phyloP scores from a whole-genome alignment of 1,139 yeast genomes.

The Kurtzmaniella quercitrusa region DNA sequence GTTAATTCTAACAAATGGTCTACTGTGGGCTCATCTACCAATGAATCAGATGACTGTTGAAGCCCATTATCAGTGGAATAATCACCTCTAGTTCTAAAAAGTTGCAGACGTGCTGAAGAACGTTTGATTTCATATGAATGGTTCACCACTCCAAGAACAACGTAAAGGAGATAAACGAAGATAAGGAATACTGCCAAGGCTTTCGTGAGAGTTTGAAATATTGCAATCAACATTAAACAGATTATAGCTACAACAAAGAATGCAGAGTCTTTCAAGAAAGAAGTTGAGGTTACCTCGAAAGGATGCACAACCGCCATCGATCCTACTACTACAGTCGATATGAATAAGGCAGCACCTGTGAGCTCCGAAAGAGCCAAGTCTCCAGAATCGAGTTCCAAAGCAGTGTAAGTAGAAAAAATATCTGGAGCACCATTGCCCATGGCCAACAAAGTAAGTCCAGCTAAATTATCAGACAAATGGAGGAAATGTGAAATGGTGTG shows the following conservation, averaged over 20 bases:
- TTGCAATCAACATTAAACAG: conserved; percentile 37
- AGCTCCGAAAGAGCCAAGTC: conserved; percentile 85
- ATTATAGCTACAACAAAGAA: conserved; percentile 48
- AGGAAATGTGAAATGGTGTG: conserved; percentile 56
- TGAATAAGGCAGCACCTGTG: conserved; percentile 78
- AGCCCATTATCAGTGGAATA: conserved; percentile 10
- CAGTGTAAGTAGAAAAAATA: conserved; percentile 77
- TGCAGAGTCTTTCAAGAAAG: conserved; percentile 52
- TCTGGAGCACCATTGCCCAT: conserved; percentile 94
- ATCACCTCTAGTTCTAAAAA: conserved; percentile 23
- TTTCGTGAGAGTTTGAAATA: conserved; percentile 41
- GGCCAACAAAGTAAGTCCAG: conserved; percentile 86
- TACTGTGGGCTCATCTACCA: conserved; percentile 20
- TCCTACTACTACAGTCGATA: conserved; percentile 73
- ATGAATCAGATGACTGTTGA: neutral
- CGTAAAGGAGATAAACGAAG: conserved; percentile 50
- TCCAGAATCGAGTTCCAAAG: conserved; percentile 64
- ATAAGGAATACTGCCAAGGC: conserved; percentile 48
- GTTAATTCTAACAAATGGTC: conserved; percentile 21
- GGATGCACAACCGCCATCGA: conserved; percentile 67
- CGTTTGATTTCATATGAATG: conserved; percentile 20
- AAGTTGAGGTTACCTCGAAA: conserved; percentile 48
- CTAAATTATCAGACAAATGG: conserved; percentile 68
- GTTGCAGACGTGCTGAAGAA: neutral
- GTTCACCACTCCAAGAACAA: conserved; percentile 33